Conservation (phyloP, 2,329 filamentous ascomycete species). For the Verruconis gallopava region DNA sequence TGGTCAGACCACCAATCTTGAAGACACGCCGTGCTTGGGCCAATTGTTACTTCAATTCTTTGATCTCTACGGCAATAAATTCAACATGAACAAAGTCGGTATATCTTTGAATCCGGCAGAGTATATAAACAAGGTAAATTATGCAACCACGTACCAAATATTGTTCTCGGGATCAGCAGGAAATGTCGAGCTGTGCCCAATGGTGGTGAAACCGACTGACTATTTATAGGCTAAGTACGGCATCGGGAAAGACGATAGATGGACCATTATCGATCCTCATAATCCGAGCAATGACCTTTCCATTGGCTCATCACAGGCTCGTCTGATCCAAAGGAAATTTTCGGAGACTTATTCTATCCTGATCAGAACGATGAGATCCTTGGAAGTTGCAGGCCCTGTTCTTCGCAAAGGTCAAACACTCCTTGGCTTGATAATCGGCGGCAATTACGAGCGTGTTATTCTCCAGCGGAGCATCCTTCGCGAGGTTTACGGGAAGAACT, state of each 20-base stretch:
- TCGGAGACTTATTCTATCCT: constrained; percentile 47
- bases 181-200: constrained; percentile 11
- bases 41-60: constrained; percentile 79
- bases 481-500: constrained; percentile 6
- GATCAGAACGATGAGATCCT: constrained; percentile 16
- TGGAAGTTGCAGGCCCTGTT: constrained; percentile 3
- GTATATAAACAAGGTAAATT: constrained; percentile 61
- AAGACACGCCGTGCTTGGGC: constrained; percentile 51
- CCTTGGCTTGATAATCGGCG: constrained; percentile 58
- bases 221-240: constrained; percentile 29
- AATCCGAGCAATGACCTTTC: constrained; percentile 76
- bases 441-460: constrained; percentile 65
- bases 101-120: constrained; percentile 65
- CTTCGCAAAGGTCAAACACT: constrained; percentile 38
- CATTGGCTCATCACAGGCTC: constrained; percentile 63
- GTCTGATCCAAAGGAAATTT: constrained; percentile 57
- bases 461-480: constrained; percentile 53
- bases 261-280: constrained; percentile 88
- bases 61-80: constrained; percentile 73
- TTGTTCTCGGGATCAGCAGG: constrained; percentile 8
- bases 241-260: constrained; percentile 28
- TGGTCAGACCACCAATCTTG: constrained; percentile 46
- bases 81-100: constrained; percentile 56
- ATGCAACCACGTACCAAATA: constrained; percentile 10
- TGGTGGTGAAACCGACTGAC: constrained; percentile 7